Base-by-base conservation (phyloP, 75 land plant species). In the Pinus tabuliformis region DNA sequence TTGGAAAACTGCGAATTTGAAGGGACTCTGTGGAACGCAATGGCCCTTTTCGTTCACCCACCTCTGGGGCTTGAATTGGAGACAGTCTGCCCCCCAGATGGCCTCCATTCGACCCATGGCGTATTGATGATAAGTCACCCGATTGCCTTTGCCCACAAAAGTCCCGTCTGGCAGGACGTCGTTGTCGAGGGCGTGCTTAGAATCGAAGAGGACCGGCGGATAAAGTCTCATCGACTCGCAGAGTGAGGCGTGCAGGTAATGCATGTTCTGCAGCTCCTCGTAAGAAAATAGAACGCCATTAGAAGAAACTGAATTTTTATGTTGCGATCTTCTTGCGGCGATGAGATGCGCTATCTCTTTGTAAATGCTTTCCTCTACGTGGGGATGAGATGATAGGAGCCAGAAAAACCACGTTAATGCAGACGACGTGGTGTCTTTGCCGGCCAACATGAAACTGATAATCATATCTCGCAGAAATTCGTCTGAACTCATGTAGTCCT, bases 121-220 rank as follows among this genome's bases (percentile, higher is more conserved):
- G 73, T 85, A 90, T 6, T 86, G 87, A 75, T 81, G 83, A 71
- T 88, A 88, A 2, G 87, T 81, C 58, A 90, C 86, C 58, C 85
- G 75, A 14, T 75, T 77, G 0, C 85, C 89, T 75, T 77, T 81
- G 36, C 12, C 54, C 6, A 93, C 83, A 22, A 63, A 57, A 0
- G 89, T 85, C 5, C 93, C 93, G 75, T 93, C 93, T 0, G 93
- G 91, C 8, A 90, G 65, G 0, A 79, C 70, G 73, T 88, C 95
- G 72, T 86, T 89, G 15, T 77, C 81, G 26, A 62, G 57, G 49
- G 80, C 62, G 24, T 76, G 76, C 83, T 90, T 93, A 17, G 88
- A 81, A 62, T 88, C 92, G 39, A 86, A 80, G 5, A 83, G 95
- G 21, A 92, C 86, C 28, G 95, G 90, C 45, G 92, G 92, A 74